phyloP scores from a whole-genome alignment of 371 early-diverging fungal species.

The Synchytrium microbalum region DNA sequence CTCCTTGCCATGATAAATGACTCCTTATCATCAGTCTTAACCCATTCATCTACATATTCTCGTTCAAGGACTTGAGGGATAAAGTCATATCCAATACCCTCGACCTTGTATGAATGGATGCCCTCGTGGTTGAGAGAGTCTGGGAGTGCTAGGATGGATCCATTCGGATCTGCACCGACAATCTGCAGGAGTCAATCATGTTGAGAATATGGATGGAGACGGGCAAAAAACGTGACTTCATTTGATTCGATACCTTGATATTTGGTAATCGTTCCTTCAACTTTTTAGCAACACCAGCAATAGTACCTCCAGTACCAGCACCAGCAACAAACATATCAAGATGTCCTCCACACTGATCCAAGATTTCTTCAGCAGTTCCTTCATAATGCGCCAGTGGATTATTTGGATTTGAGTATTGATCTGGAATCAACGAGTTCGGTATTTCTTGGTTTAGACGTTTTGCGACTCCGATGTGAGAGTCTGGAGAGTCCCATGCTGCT shows the following conservation, averaged over 20 bases:
- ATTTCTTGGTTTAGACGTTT: slow-evolving; percentile 85
- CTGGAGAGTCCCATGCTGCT: slow-evolving; percentile 95
- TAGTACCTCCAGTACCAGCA: slow-evolving; percentile 96
- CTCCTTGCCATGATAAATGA: slow-evolving; percentile 91
- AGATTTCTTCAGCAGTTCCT: slow-evolving; percentile 55
- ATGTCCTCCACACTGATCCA: slow-evolving; percentile 62
- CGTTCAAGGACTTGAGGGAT: slow-evolving; percentile 86
- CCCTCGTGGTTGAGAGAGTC: slow-evolving; percentile 63
- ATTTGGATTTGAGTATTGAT: slow-evolving; percentile 90
- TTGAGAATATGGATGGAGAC: background rate
- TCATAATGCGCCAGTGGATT: slow-evolving; percentile 96
- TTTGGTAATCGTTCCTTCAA: slow-evolving; percentile 88
- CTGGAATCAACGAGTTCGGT: slow-evolving; percentile 87
- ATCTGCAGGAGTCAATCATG: slow-evolving; percentile 37
- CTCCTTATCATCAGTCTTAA: slow-evolving; percentile 88
- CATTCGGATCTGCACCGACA: slow-evolving; percentile 90
- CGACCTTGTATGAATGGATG: slow-evolving; percentile 59
- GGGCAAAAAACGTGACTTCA: slow-evolving; percentile 4
- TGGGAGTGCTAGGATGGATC: slow-evolving; percentile 88
- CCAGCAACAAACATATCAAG: slow-evolving; percentile 95
- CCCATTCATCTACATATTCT: slow-evolving; percentile 78
- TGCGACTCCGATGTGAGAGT: slow-evolving; percentile 95
- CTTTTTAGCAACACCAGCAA: slow-evolving; percentile 87
- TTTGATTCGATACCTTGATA: slow-evolving; percentile 54
- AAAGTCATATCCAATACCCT: slow-evolving; percentile 98